Evolutionary conservation across 768 basidiomycete genomes (phyloP).

Genomic region (Serendipita vermifera): DNA sequence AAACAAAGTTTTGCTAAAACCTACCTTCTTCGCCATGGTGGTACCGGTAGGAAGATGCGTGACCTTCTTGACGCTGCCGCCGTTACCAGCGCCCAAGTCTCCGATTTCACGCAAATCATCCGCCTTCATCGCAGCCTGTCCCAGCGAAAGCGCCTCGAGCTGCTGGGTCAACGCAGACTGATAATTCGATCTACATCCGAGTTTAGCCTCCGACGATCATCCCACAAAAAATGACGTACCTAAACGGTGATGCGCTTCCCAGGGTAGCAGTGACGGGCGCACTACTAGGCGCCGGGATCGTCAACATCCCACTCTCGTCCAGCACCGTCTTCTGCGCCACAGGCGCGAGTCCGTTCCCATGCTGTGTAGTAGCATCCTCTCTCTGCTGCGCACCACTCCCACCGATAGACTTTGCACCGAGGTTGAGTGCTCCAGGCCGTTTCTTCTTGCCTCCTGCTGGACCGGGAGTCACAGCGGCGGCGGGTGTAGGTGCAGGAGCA

Average conservation of each 20-base stretch:
- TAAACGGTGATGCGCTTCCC: constrained; percentile 3
- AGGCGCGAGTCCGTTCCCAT: neutral
- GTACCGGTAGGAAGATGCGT: constrained; percentile 83
- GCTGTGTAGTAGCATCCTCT: constrained; percentile 1
- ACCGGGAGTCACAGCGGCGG: constrained; percentile 19
- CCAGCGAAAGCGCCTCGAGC: constrained; percentile 71
- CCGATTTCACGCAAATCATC: constrained; percentile 83
- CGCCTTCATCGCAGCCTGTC: constrained; percentile 62
- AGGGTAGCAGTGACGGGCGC: constrained; percentile 1
- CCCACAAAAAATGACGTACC: neutral
- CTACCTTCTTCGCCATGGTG: constrained; percentile 96
- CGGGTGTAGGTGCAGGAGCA: constrained; percentile 25
- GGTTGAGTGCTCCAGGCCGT: neutral
- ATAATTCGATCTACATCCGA: constrained; percentile 52
- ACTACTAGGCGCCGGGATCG: neutral
- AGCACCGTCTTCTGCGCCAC: neutral
- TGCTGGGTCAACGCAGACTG: constrained; percentile 72
- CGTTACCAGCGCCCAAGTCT: constrained; percentile 92
- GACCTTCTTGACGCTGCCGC: constrained; percentile 94
- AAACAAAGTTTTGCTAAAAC: constrained; percentile 18
- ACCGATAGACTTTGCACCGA: neutral
- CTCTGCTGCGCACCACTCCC: constrained; percentile 4
- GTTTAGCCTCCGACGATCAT: constrained; percentile 14
- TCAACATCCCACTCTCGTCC: constrained; percentile 6
- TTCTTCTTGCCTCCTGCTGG: neutral